Evolutionary conservation across 2,329 filamentous ascomycete species (phyloP), one percentile per base, ranked within the genome.

Genomic region (Neocatenulostroma microsporum): DNA sequence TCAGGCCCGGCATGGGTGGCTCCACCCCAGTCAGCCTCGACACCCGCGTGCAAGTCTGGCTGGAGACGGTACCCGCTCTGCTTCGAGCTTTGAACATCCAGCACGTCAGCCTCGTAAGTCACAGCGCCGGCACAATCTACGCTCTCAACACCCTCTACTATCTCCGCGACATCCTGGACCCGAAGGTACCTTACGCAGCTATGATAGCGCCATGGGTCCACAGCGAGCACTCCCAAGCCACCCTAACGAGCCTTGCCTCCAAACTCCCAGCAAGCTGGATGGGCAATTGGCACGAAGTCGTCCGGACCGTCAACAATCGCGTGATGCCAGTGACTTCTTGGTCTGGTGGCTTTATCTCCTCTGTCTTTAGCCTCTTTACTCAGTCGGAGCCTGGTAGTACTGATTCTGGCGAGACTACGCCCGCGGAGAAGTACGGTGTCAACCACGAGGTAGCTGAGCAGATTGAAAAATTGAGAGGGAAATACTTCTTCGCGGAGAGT

Each of bases 181-280:
- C 40, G 17, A 51, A 47, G 38, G 45, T 27, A 36, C 52, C 49
- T 5, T 64, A 41, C 47, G 52, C 47, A 27, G 51, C 46, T 5
- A 41, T 62, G 25, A 46, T 57, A 60, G 63, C 61, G 3, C 64
- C 64, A 0, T 71, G 61, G 58, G 64, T 70, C 3, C 59, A 65
- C 34, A 56, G 57, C 30, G 47, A 54, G 1, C 48, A 61, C 35
- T 66, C 63, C 0, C 51, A 49, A 9, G 53, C 56, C 3, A 54
- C 50, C 0, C 39, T 60, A 6, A 37, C 42, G 36, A 49, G 29
- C 4, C 25, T 52, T 4, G 47, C 47, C 7, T 39, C 52, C 3
- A 51, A 51, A 27, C 37, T 62, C 3, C 60, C 60, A 2, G 34
- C 34, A 2, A 32, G 34, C 1, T 26, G 59, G 6, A 33, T 67